phyloP scores from a whole-genome alignment of 768 basidiomycete species.

The Wakefieldia striispora region DNA sequence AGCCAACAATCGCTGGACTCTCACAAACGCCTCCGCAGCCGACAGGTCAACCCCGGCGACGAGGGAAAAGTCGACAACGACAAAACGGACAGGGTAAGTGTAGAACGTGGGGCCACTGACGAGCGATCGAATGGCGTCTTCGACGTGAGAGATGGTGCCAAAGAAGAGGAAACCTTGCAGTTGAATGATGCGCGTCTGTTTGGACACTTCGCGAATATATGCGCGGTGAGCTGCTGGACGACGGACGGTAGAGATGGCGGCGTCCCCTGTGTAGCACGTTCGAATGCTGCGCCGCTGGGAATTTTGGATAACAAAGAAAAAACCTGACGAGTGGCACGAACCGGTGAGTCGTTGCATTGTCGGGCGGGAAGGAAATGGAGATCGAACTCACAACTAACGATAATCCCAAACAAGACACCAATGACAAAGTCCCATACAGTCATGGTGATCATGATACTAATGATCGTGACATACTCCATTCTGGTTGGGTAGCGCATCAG shows the following conservation, averaged over 20 bases:
- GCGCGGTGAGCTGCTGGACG: constrained; percentile 83
- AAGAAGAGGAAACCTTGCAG: constrained; percentile 94
- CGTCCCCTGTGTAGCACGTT: constrained; percentile 76
- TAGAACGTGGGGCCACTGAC: constrained; percentile 72
- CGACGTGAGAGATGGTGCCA: constrained; percentile 89
- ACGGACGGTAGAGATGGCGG: constrained; percentile 87
- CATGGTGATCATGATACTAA: constrained; percentile 89
- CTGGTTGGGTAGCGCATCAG: constrained; percentile 32
- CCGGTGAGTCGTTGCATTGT: constrained; percentile 1
- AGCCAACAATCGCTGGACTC: constrained; percentile 78
- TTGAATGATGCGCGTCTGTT: constrained; percentile 84
- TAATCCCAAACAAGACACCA: constrained; percentile 89
- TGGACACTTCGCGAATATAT: constrained; percentile 90
- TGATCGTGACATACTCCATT: constrained; percentile 78
- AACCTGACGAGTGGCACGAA: constrained; percentile 41
- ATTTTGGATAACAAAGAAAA: constrained; percentile 97
- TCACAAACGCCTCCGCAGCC: constrained; percentile 91
- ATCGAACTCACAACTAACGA: constrained; percentile 72
- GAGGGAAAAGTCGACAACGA: constrained; percentile 83
- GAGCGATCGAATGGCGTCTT: constrained; percentile 77
- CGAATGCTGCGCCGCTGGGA: constrained; percentile 85
- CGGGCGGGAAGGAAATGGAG: background rate
- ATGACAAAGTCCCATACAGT: constrained; percentile 92
- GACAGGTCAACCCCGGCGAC: constrained; percentile 94
- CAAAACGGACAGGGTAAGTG: constrained; percentile 78